A percentile compares a stretch with the other conserved stretches of the same genome.
phyloP scores from a whole-genome alignment of 2,329 filamentous ascomycete species.

The Coleophoma cylindrospora region DNA sequence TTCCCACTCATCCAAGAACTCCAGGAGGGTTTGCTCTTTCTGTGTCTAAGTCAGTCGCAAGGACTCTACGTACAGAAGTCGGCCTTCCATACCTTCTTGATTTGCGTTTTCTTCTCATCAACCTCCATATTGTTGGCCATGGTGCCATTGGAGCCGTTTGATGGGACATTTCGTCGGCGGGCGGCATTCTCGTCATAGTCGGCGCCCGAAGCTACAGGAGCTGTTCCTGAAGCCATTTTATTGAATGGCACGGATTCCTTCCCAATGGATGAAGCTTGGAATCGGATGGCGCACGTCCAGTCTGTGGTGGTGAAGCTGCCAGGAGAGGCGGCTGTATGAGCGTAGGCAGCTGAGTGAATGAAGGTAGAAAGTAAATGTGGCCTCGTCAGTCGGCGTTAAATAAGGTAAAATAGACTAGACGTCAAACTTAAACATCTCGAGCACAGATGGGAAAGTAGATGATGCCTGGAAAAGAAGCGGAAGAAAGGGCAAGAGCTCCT shows the following conservation, averaged over 20 bases:
- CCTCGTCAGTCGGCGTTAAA: neutral
- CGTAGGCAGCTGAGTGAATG: neutral
- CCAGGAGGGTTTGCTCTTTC: constrained; percentile 51
- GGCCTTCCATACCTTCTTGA: constrained; percentile 42
- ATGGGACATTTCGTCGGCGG: constrained; percentile 48
- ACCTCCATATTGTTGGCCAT: constrained; percentile 32
- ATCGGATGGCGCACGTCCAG: neutral
- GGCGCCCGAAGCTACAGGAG: constrained; percentile 54
- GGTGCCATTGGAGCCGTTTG: constrained; percentile 29
- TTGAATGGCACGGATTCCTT: neutral
- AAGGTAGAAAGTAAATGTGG: neutral
- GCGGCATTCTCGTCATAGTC: constrained; percentile 48
- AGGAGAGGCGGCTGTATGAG: neutral
- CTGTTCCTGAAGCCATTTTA: constrained; percentile 37
- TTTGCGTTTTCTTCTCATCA: constrained; percentile 56
- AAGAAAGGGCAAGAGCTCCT: too few species aligned
- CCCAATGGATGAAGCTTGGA: neutral
- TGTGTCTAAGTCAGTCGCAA: constrained; percentile 7
- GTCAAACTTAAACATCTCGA: neutral
- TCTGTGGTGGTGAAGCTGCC: neutral
- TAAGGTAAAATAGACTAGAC: neutral
- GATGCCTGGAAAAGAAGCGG: too few species aligned
- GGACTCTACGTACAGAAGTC: too few species aligned
- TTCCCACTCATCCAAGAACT: constrained; percentile 61
- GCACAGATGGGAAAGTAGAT: neutral